Conservation (phyloP, 371 early-diverging fungal genomes). For the Umbelopsis sp. region DNA sequence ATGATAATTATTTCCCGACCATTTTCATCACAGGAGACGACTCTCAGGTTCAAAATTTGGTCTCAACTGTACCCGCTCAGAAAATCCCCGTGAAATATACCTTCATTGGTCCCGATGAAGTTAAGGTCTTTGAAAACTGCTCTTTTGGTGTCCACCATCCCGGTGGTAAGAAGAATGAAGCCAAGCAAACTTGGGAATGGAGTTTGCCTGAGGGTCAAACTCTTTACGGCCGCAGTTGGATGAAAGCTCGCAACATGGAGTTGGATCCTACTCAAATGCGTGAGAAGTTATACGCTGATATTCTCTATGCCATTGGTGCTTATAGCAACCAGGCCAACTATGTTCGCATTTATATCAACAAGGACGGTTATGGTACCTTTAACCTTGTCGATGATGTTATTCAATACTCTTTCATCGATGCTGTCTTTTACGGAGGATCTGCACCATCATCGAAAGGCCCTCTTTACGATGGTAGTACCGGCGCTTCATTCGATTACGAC, state of each 20-base stretch:
- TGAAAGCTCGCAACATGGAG: constrained; percentile 62
- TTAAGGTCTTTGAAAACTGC: constrained; percentile 43
- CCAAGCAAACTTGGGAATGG: constrained; percentile 64
- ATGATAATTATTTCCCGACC: constrained; percentile 56
- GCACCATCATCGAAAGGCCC: constrained; percentile 52
- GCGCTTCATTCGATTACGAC: constrained; percentile 51
- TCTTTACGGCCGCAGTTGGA: constrained; percentile 48
- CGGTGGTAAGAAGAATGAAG: constrained; percentile 59
- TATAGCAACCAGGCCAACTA: constrained; percentile 56
- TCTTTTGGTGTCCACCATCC: constrained; percentile 56
- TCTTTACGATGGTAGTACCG: constrained; percentile 58
- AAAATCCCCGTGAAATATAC: constrained; percentile 41
- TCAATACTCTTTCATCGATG: constrained; percentile 51
- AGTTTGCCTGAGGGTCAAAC: constrained; percentile 32
- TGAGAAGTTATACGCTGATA: constrained; percentile 59
- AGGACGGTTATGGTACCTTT: constrained; percentile 54
- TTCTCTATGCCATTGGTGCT: constrained; percentile 51
- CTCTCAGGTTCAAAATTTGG: constrained; percentile 29
- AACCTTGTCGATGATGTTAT: constrained; percentile 57
- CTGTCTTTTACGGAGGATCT: constrained; percentile 41
- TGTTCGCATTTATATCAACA: constrained; percentile 58
- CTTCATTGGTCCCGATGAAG: constrained; percentile 47
- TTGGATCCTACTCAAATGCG: constrained; percentile 65
- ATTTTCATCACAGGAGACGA: constrained; percentile 46
- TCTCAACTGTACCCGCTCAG: constrained; percentile 31